Conservation (phyloP, 805 yeast genomes). For the Suhomyces tanzawaensis region DNA sequence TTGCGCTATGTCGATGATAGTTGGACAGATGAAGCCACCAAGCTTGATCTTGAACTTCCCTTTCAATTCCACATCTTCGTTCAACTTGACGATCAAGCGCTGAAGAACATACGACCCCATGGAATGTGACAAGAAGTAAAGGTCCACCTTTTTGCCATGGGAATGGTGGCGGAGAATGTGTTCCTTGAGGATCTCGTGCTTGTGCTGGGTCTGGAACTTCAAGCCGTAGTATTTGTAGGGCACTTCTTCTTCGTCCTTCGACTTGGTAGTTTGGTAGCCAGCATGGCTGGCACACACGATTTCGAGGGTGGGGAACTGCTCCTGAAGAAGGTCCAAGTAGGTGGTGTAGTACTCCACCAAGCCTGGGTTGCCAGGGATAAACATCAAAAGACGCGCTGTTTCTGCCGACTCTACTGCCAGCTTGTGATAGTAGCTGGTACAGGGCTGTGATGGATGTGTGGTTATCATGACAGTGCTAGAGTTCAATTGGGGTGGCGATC, state of each 20-base stretch:
- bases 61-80: conserved; percentile 21
- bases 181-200: conserved; percentile 47
- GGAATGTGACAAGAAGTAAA: conserved; percentile 64
- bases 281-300: conserved; percentile 63
- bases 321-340: conserved; percentile 46
- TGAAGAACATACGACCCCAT: conserved; percentile 68
- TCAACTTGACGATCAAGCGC: conserved; percentile 38
- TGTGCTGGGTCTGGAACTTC: conserved; percentile 59
- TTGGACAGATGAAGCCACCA: conserved; percentile 68
- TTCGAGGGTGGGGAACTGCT: conserved; percentile 45
- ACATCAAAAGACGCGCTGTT: conserved; percentile 38
- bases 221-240: conserved; percentile 37
- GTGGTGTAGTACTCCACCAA: conserved; percentile 60
- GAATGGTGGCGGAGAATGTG: conserved; percentile 17
- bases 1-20: conserved; percentile 58
- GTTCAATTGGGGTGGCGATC: no score
- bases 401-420: conserved; percentile 3
- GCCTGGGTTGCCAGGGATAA: conserved; percentile 82
- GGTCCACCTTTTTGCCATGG: conserved; percentile 18
- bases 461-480: neutral
- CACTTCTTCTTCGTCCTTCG: neutral
- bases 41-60: conserved; percentile 34
- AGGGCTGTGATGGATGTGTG: conserved; percentile 3
- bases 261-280: conserved; percentile 40
- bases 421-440: conserved; percentile 17